Evolutionary conservation across 1,284 basidiomycete genomes (phyloP), one percentile per base, ranked within the genome.

Genomic region (Vanrija sp.): DNA sequence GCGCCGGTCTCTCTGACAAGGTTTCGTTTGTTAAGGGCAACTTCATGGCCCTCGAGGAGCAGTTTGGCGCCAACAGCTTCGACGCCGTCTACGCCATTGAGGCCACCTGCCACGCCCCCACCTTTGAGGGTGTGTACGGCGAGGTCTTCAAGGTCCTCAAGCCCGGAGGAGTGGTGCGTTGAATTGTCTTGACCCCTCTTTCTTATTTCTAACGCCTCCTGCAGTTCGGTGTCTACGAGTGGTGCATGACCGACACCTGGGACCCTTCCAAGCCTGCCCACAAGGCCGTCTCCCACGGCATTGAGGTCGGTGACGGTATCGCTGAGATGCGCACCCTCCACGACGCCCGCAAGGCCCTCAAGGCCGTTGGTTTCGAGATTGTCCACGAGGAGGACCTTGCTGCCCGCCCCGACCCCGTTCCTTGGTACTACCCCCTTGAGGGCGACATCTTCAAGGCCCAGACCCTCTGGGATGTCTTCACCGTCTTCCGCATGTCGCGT

Each of bases 41-140:
- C 78, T 98, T 98, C 71, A 98, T 98, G 93, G 91, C 91, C 74
- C 82, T 98, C 48, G 78, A 78, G 10, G 89, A 96, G 74, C 86
- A 91, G 74, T 98, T 98, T 75, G 95, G 95, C 45, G 87, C 91
- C 75, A 87, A 89, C 75, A 86, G 83, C 60, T 98, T 98, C 71
- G 95, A 98, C 79, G 96, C 96, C 54, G 91, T 93, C 29, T 98
- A 97, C 72, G 95, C 95, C 48, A 96, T 98, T 66, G 96, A 98
- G 81, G 95, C 95, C 2, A 98, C 96, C 23, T 89, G 91, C 55
- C 95, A 98, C 73, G 94, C 95, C 2, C 95, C 95, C 14, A 85
- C 87, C 44, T 98, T 88, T 81, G 94, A 97, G 73, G 94, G 93
- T 61, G 89, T 98, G 42, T 98, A 98, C 72, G 85, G 87, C 43